Evolutionary conservation across 768 basidiomycete genomes (phyloP).

Genomic region (Tulasnella calospora): DNA sequence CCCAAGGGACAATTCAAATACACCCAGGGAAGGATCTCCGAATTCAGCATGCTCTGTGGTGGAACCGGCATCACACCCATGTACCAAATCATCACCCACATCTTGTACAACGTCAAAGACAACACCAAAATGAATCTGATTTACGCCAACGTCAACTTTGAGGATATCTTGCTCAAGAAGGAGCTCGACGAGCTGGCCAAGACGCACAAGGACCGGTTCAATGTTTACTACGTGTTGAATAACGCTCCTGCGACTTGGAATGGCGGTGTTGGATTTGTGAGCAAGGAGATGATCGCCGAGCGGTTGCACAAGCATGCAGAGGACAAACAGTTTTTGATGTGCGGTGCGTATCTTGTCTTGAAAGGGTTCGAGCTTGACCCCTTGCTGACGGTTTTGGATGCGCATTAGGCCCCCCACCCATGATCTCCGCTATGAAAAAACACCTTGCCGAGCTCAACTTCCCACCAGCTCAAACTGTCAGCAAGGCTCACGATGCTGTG

Average conservation of each 20-base stretch:
- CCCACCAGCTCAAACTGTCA: constrained; percentile 80
- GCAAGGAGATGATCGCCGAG: constrained; percentile 83
- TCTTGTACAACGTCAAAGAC: constrained; percentile 60
- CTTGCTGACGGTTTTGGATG: neutral
- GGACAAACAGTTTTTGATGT: constrained; percentile 82
- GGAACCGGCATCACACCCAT: constrained; percentile 99
- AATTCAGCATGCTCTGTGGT: constrained; percentile 95
- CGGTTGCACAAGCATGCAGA: constrained; percentile 60
- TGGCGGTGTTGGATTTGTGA: constrained; percentile 88
- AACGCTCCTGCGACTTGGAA: constrained; percentile 85
- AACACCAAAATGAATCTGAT: constrained; percentile 81
- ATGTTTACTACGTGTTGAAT: constrained; percentile 87
- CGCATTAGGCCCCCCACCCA: constrained; percentile 59
- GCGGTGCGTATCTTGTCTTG: constrained; percentile 48
- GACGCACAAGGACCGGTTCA: constrained; percentile 62
- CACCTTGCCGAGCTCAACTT: constrained; percentile 84
- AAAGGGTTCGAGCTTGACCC: neutral
- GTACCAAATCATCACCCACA: constrained; percentile 96
- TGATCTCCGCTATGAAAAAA: constrained; percentile 81
- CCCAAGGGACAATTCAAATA: constrained; percentile 96
- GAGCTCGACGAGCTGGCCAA: constrained; percentile 78
- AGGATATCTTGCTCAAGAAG: constrained; percentile 86
- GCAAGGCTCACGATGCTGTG: constrained; percentile 89
- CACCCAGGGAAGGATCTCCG: constrained; percentile 59
- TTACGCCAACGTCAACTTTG: constrained; percentile 90